Evolutionary conservation across 192 early-diverging fungal species (phyloP), one percentile per base, ranked within the genome.

Genomic region (Coemansia sp.): DNA sequence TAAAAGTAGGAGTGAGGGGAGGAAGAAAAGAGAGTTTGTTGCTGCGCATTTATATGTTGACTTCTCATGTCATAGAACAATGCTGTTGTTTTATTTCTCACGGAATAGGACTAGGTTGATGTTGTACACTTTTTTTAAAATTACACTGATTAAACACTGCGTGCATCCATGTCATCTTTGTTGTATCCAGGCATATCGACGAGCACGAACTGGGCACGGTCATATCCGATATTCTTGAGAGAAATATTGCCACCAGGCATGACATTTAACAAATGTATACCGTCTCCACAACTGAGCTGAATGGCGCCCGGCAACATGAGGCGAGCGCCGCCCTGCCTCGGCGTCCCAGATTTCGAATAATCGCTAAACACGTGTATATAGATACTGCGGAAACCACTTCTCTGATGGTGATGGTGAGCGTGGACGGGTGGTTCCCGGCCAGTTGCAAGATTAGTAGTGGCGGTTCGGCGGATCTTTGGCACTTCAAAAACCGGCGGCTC

Each of bases 151-250:
- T 65, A 78, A 27, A 78, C 51, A 42, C 76, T 78, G 36, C 49
- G 51, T 2, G 70, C 61, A 32, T 73, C 75, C 27, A 61, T 58
- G 17, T 59, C 59, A 4, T 53, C 19, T 10, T 36, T 56, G 32
- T 38, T 37, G 64, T 73, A 73, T 1, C 60, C 63, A 29, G 79
- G 79, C 79, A 82, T 76, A 65, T 82, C 79, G 12, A 82, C 61
- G 4, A 82, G 53, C 0, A 82, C 19, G 25, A 82, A 82, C 79
- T 82, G 74, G 2, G 79, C 79, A 7, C 74, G 74, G 62, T 82
- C 79, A 49, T 64, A 76, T 14, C 79, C 79, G 5, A 56, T 64
- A 35, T 61, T 82, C 14, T 76, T 73, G 56, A 82, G 70, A 10
- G 46, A 59, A 1, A 82, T 75, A 6, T 67, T 61, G 11, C 67